Base-by-base conservation (phyloP, 1,284 basidiomycete genomes). In the Boletellus dicymbophilus region DNA sequence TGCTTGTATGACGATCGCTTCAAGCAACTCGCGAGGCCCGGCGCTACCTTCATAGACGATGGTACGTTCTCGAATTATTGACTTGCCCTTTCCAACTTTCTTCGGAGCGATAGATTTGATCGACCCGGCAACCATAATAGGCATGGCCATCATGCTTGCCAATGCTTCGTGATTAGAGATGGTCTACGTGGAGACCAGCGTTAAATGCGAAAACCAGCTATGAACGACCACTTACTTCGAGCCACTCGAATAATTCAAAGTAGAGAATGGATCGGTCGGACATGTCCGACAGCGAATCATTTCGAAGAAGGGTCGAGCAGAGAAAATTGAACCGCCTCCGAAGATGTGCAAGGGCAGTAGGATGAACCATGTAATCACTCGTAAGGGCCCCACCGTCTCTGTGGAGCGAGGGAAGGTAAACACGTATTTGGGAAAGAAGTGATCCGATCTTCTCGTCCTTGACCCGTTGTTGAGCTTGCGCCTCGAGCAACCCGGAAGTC, bases 81-180 rank as follows among this genome's bases (percentile, higher is more conserved):
- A 68, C 48, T 72, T 75, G 36, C 69, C 66, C 49, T 72, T 76
- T 8, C 68, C 64, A 16, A 72, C 61, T 51, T 77, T 82, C 72
- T 79, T 83, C 7, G 80, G 73, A 13, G 74, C 73, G 13, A 84
- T 71, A 4, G 78, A 73, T 64, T 86, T 88, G 26, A 84, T 78
- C n/a, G 85, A 85, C 4, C 79, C 72, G 20, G 82, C 79, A 4
- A 88, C 83, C 93, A 95, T 95, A 63, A 93, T 93, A 2, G 93
- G 93, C 92, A 95, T 95, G 1, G 89, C 93, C 82, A 96, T 91
- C 89, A 95, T 94, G 58, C 88, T 90, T 3, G 92, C 91, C 25
- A 95, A 71, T 4, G 90, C 86, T 74, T 95, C 93, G 57, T 96
- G 93, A 59, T 85, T 87, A 9, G 93, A 93, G 36, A 96, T 89